Conservation (phyloP, 768 basidiomycete species). For the Tylopilus subfusipes region DNA sequence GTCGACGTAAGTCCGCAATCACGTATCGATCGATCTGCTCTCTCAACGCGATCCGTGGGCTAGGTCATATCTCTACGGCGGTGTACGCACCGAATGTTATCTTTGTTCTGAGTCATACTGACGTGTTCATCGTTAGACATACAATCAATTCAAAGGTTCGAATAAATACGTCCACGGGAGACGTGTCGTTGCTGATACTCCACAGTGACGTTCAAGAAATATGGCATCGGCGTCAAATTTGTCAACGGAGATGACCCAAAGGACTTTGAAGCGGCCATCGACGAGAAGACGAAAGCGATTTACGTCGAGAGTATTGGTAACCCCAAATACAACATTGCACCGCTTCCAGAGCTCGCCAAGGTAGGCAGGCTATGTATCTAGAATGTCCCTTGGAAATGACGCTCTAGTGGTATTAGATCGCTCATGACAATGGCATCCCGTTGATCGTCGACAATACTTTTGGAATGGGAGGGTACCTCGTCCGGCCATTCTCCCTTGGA, state of each 20-base stretch:
- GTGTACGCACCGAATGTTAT: constrained; percentile 35
- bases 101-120: not conserved
- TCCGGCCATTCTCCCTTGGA: constrained; percentile 53
- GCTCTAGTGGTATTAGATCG: constrained; percentile 37
- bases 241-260: constrained; percentile 45
- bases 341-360: constrained; percentile 57
- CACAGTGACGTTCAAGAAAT: constrained; percentile 53
- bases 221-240: constrained; percentile 53
- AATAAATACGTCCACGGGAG: not conserved
- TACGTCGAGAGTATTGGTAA: constrained; percentile 63
- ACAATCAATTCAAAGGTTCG: constrained; percentile 61
- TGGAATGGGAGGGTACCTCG: constrained; percentile 56
- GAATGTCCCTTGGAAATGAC: not conserved
- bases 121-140: constrained; percentile 39
- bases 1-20: constrained; percentile 39
- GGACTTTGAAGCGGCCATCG: constrained; percentile 50
- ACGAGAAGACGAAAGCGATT: constrained; percentile 57
- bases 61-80: constrained; percentile 57
- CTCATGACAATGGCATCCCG: constrained; percentile 57
- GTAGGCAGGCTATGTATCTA: constrained; percentile 17
- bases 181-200: not conserved
- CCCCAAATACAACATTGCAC: constrained; percentile 53
- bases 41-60: not conserved
- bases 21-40: not conserved
- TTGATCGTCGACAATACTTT: constrained; percentile 67